Conservation (phyloP, 352 stramenopile genomes). For the Globisporangium barbulae region DNA sequence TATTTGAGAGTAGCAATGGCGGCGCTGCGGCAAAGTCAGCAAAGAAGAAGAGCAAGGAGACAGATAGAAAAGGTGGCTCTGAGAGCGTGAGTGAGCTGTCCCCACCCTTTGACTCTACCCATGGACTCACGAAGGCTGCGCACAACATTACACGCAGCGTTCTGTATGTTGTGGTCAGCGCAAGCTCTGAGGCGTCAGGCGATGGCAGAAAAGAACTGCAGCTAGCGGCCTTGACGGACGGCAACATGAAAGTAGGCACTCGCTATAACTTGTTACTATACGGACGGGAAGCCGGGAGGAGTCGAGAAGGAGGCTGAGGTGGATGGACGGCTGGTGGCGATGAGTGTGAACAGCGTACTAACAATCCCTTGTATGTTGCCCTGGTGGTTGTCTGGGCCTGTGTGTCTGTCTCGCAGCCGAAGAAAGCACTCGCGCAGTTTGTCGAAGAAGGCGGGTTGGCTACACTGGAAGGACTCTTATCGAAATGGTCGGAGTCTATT, state of each 20-base stretch:
- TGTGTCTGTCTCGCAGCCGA: conserved; percentile 26
- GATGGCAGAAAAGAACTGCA: conserved; percentile 27
- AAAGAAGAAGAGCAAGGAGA: neutral
- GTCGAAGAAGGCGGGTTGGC: conserved; percentile 44
- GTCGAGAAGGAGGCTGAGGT: neutral
- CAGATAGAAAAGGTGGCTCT: neutral
- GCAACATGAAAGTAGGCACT: conserved; percentile 35
- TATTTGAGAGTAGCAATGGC: conserved; percentile 3
- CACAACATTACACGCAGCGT: conserved; percentile 55
- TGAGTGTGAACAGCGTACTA: neutral
- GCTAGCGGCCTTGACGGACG: conserved; percentile 29
- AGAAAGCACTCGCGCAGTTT: conserved; percentile 47
- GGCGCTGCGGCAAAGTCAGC: neutral
- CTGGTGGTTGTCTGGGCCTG: neutral
- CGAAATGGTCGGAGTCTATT: conserved; percentile 39
- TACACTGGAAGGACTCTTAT: conserved; percentile 42
- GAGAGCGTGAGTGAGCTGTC: conserved; percentile 6
- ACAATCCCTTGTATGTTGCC: neutral
- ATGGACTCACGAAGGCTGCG: conserved; percentile 16
- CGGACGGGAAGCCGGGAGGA: neutral
- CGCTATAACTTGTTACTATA: neutral
- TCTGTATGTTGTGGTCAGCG: conserved; percentile 57
- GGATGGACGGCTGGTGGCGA: neutral
- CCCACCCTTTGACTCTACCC: conserved; percentile 17
- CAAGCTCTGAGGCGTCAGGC: conserved; percentile 21